Conservation (phyloP, 352 stramenopile species). For the Aphanomyces invadans region DNA sequence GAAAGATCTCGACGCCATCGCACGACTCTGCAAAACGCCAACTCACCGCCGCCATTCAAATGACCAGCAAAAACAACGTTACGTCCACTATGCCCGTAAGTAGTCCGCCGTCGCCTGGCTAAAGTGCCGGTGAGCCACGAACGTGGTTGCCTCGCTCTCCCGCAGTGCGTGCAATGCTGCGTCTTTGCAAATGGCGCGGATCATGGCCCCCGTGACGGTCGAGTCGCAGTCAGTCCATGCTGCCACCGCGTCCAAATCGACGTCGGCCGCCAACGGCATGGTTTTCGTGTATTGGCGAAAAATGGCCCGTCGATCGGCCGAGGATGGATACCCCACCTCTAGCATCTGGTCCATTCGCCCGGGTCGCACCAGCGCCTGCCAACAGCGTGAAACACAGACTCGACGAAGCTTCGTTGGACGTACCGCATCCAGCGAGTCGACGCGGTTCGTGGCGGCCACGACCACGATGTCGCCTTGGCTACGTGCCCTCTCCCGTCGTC, state of each 20-base stretch:
- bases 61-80: neutral
- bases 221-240: neutral
- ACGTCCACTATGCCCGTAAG: neutral
- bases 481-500: too few species aligned
- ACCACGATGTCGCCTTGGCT: constrained; percentile 42
- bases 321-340: constrained; percentile 46
- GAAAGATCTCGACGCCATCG: constrained; percentile 8
- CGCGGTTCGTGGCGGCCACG: constrained; percentile 64
- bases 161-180: constrained; percentile 70
- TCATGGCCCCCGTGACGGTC: constrained; percentile 52
- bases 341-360: constrained; percentile 72
- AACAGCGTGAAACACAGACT: too few species aligned
- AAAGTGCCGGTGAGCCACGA: constrained; percentile 22
- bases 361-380: constrained; percentile 58
- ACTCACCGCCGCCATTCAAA: neutral
- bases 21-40: constrained; percentile 9
- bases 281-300: constrained; percentile 48
- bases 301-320: constrained; percentile 47
- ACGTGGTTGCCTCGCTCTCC: constrained; percentile 30
- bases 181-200: constrained; percentile 68
- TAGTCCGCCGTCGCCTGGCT: neutral
- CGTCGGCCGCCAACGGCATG: constrained; percentile 57
- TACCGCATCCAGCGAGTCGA: constrained; percentile 51
- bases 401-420: too few species aligned
- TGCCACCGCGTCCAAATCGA: constrained; percentile 43